Base-by-base conservation (phyloP, 2,329 filamentous ascomycete genomes). In the Proliferodiscus dingleyae region DNA sequence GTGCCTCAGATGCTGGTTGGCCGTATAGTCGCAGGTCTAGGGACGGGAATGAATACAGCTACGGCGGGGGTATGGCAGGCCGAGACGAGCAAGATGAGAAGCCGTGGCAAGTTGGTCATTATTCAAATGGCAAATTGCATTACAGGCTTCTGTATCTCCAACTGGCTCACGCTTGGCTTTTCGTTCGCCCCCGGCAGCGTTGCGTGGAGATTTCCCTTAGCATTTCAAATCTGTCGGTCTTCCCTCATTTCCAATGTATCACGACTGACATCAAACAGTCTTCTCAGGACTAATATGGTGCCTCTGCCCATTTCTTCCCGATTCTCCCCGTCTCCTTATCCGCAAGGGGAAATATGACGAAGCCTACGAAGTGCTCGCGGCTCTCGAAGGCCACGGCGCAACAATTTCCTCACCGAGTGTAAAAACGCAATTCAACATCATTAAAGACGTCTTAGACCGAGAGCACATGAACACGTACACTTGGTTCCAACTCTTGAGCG, bases 321-420 rank as follows among this genome's bases (percentile, higher is more conserved):
- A 89, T 61, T 87, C 83, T 0, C 85, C 85, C 0, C 80, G 85
- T n/a, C 87, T 75, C 66, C 74, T 88, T 5, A 70, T 87, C 65
- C 86, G 85, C 62, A 67, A 77, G 45, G 79, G 79, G 21, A 72
- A 77, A 28, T 61, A 74, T 6, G 80, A 83, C 47, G 59, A 80
- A 59, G 82, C 81, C 6, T 66, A 72, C 21, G 54, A 66, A 5
- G 71, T 70, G 47, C 73, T 88, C 51, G 68, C 72, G 1, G 57
- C 56, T 8, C 61, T 69, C n/a, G 73, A 73, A 41, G 66, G 70
- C 42, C 63, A 66, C 26, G 62, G 63, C 1, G 57, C 62, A 0
- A 57, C 62, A 60, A 21, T 65, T 58, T 48, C 63, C 54, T 33
- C 62, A 57, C 2, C 60, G 49, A n/a, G 66, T 69, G 36, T 62